Base-by-base conservation (phyloP, 352 stramenopile genomes). In the Phytophthora uliginosa region DNA sequence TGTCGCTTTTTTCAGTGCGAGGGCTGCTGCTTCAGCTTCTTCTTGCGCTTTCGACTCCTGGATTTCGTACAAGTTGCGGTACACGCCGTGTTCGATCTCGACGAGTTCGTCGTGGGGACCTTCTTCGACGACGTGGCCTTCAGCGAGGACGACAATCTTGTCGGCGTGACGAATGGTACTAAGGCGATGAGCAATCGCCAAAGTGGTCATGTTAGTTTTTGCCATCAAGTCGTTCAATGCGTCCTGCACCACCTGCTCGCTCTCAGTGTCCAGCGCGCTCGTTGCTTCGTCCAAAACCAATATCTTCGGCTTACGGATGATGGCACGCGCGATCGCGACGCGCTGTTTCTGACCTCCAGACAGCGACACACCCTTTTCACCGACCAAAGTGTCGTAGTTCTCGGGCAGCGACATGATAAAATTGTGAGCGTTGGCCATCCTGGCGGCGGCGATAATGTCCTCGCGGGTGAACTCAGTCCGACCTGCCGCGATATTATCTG, bases 111-210 rank as follows among this genome's bases (percentile, higher is more conserved):
- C 36, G 36, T 42, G 36, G 36, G 36, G 7, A 6, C 36, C 45
- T 51, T 51, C 45, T 51, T 51, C 45, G 7, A 51, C 45, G 15
- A 51, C 45, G n/a, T 42, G 36, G 45, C 45, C 45, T 22, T 51
- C 45, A 1, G 45, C 45, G 3, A 51, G 45, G 15, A 51, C 45
- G 2, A 84, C 63, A 17, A 64, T 64, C 17, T 56, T 64, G 9
- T 64, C 58, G 18, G 58, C 58, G 17, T 42, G 58, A 3, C 81
- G 81, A n/a, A 93, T 73, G 9, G 84, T 92, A 12, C 54, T 95
- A 22, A 99, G 71, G 4, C 96, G 84, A 77, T 99, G 97, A 0
- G 97, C 97, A 60, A 98, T 97, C 3, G 74, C 59, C 59, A 85
- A 57, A 6, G 69, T 69, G 38, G 98, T 99, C 33, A 88, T 89